Percentiles rank a stretch among this genome's conserved stretches.
Evolutionary conservation across 2,329 filamentous ascomycete genomes (phyloP).

Genomic region (Curvularia sp.): DNA sequence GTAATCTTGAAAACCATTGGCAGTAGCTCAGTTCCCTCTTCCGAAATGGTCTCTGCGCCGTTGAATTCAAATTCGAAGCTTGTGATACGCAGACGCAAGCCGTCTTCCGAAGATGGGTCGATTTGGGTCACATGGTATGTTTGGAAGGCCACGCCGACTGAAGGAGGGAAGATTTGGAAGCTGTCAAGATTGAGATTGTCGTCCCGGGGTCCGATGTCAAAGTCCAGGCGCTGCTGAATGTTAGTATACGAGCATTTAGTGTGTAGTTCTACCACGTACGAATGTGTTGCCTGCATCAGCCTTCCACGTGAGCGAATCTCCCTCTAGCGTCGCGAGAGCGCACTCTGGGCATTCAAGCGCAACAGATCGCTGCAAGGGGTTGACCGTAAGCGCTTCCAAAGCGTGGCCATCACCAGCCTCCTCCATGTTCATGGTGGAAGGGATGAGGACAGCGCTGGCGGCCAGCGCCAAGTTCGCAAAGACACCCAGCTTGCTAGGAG

Average conservation of each 20-base stretch:
- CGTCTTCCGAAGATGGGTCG: slow-evolving; percentile 34
- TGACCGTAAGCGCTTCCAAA: slow-evolving; percentile 41
- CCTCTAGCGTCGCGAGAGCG: slow-evolving; percentile 37
- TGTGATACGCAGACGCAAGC: slow-evolving; percentile 46
- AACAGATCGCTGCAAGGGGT: slow-evolving; percentile 44
- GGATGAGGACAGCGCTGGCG: slow-evolving; percentile 48
- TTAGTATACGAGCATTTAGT: slow-evolving; percentile 27
- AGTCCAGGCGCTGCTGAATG: slow-evolving; percentile 45
- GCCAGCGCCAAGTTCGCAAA: slow-evolving; percentile 48
- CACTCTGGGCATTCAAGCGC: slow-evolving; percentile 48
- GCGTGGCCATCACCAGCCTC: slow-evolving; percentile 43
- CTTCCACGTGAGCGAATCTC: slow-evolving; percentile 37
- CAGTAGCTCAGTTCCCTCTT: slow-evolving; percentile 49
- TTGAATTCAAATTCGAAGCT: slow-evolving; percentile 48
- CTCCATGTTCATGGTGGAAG: slow-evolving; percentile 39
- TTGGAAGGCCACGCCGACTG: slow-evolving; percentile 38
- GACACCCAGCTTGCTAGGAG: slow-evolving; percentile 42
- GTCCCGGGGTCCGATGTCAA: slow-evolving; percentile 44
- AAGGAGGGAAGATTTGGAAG: slow-evolving; percentile 50
- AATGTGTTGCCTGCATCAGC: slow-evolving; percentile 45
- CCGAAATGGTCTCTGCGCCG: slow-evolving; percentile 45
- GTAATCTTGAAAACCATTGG: slow-evolving; percentile 50
- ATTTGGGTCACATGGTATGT: slow-evolving; percentile 47
- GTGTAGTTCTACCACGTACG: slow-evolving; percentile 32
- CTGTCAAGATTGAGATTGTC: slow-evolving; percentile 47